Evolutionary conservation across 208 protist genomes (phyloP), one percentile per base, ranked within the genome.

Genomic region (Spongospora subterranea): DNA sequence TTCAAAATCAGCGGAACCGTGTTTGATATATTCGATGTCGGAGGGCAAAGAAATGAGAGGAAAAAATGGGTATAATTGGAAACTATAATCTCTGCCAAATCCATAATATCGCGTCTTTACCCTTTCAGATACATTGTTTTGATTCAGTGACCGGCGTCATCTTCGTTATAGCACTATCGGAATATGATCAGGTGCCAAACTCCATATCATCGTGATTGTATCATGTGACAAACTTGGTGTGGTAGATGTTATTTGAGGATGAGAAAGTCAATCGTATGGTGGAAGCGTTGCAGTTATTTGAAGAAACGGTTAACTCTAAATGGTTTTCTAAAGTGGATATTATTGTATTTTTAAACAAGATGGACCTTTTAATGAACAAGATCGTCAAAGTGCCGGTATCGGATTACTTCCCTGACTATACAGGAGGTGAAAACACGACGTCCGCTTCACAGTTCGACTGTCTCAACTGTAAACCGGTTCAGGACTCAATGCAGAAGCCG

Each of bases 41-140:
- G 96, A 41, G 96, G 96, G 41, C 96, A 97, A 92, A 77, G 96
- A 0, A 95, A 95, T 41, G 96, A 97, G 92, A 89, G 96, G 39
- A 91, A 94, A 40, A 97, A 97, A 90, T 97, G 96, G 96, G 96
- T 97, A 50, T n/a, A n/a, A n/a, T 90, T 60, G 50, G 6, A 6
- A 60, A 60, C 13, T 24, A 60, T 60, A 6, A 24, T 60, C 6
- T 60, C 6, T 60, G 6, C 50, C 13, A 29, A 60, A 60, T 60
- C 24, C 13, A 24, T 60, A 24, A 6, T 60, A 60, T 29, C 50
- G 24, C 50, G 6, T 24, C 50, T 29, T 29, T 60, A 29, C 50
- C 50, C 50, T 24, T 29, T n/a, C 24, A 60, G 50, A 43, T 82
- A 60, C 95, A 96, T 76, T 96, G 94, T 90, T 97, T 97, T 89